phyloP scores from a whole-genome alignment of 129 eudicot genomes.

The Silybum marianum region DNA sequence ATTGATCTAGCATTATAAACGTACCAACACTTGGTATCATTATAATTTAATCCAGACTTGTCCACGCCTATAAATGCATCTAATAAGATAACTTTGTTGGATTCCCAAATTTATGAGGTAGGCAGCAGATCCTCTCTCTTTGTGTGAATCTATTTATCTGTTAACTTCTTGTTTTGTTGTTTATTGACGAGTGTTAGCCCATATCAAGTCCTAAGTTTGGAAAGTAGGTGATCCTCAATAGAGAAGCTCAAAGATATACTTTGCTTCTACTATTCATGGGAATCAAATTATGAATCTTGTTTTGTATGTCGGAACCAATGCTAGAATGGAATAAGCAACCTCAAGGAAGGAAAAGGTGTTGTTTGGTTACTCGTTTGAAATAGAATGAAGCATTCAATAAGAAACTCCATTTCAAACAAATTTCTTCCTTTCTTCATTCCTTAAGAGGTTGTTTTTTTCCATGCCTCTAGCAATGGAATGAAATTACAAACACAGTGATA shows the following conservation, averaged over 20 bases:
- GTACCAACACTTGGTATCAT: constrained; percentile 1
- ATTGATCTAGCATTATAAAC: neutral
- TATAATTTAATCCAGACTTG: neutral
- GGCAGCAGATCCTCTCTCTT: neutral
- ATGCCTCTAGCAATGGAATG: neutral
- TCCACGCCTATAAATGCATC: neutral
- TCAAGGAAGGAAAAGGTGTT: neutral
- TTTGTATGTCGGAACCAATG: neutral
- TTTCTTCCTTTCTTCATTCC: neutral
- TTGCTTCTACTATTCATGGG: neutral
- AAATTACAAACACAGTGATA: neutral
- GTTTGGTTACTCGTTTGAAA: neutral
- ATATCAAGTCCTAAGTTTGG: neutral
- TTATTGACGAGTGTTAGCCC: neutral
- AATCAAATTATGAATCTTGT: neutral
- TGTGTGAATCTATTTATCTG: neutral
- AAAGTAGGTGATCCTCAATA: neutral
- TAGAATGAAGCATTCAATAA: neutral
- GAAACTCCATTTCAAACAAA: neutral
- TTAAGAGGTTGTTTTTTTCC: neutral
- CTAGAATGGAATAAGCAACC: neutral
- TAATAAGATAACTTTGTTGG: neutral
- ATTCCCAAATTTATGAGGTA: neutral
- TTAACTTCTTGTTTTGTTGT: neutral
- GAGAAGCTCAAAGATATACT: constrained; percentile 1